Percentiles rank a stretch among this genome's conserved stretches.
These are phyloP conservation scores for Candida maltosa DNA, from an alignment of 805 yeast species.

Conservation along the genomic window DNA sequence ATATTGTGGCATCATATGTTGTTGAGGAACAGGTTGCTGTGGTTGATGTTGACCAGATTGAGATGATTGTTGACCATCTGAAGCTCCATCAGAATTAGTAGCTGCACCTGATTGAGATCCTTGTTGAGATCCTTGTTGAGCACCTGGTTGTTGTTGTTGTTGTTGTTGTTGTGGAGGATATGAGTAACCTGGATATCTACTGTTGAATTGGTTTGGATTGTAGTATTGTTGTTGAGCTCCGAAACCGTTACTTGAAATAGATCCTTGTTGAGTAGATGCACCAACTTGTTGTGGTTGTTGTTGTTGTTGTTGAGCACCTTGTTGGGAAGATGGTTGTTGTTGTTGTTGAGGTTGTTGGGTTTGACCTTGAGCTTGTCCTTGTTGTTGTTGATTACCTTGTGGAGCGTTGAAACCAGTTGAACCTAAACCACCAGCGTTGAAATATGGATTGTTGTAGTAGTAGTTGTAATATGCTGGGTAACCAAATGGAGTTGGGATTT, in stretches of 20 bases:
- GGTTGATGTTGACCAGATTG: conserved; percentile 14
- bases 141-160: conserved; percentile 5
- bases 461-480: conserved; percentile 40
- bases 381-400: too few relatives aligned
- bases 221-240: conserved; percentile 17
- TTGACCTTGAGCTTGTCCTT: too few relatives aligned
- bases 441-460: conserved; percentile 41
- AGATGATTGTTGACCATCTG: conserved; percentile 15
- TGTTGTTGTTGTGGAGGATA: conserved; percentile 25
- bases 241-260: conserved; percentile 5
- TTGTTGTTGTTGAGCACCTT: conserved; percentile 11
- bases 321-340: conserved; percentile 12
- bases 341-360: conserved; percentile 14
- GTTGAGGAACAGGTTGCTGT: conserved; percentile 30
- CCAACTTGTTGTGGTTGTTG: conserved; percentile 8
- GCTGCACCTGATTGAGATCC: conserved; percentile 1
- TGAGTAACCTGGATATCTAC: conserved; percentile 29
- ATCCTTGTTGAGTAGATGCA: conserved; percentile 4
- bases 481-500: conserved; percentile 38
- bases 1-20: conserved; percentile 40
- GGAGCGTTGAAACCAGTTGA: conserved; percentile 15
- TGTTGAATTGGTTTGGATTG: conserved; percentile 26
- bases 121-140: conserved; percentile 6
- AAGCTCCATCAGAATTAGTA: conserved; percentile 4
- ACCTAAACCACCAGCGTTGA: conserved; percentile 24